Conservation (phyloP, 108 stramenopile genomes). For the Epipyxis sp. region DNA sequence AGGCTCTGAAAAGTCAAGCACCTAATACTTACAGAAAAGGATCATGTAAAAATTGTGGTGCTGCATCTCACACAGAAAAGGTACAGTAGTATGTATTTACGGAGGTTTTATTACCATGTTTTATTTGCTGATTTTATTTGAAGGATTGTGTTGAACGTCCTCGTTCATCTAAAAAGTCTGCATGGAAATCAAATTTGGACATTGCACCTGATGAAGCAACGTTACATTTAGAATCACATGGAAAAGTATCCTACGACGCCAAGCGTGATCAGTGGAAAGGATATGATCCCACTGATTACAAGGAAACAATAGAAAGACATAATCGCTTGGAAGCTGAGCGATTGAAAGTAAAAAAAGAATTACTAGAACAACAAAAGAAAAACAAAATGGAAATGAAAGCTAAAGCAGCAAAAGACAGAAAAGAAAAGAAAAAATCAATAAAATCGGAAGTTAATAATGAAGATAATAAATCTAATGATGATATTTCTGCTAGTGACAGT, state of each 20-base stretch:
- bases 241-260: slow-evolving; percentile 77
- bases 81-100: no score
- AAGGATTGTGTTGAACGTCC: slow-evolving; percentile 61
- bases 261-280: slow-evolving; percentile 87
- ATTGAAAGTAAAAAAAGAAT: slow-evolving; percentile 21
- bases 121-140: no score
- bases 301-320: slow-evolving; percentile 29
- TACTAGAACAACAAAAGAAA: slow-evolving; percentile 53
- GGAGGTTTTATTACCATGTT: no score
- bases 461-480: not conserved
- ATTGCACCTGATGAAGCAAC: slow-evolving; percentile 22
- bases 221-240: slow-evolving; percentile 44
- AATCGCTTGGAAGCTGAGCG: slow-evolving; percentile 33
- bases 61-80: slow-evolving; percentile 70
- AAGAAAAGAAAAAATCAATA: slow-evolving; percentile 33
- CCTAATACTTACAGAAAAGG: slow-evolving; percentile 38
- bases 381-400: slow-evolving; percentile 34
- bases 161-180: slow-evolving; percentile 40
- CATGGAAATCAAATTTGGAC: slow-evolving; percentile 46
- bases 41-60: slow-evolving; percentile 74
- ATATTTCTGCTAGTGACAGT: slow-evolving; percentile 46
- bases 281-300: slow-evolving; percentile 63
- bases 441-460: slow-evolving; percentile 32
- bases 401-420: slow-evolving; percentile 37
- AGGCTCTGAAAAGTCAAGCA: slow-evolving; percentile 36